These are phyloP conservation scores for Neonectria hederae DNA, from an alignment of 2,329 filamentous ascomycete species.

Conservation along the genomic window DNA sequence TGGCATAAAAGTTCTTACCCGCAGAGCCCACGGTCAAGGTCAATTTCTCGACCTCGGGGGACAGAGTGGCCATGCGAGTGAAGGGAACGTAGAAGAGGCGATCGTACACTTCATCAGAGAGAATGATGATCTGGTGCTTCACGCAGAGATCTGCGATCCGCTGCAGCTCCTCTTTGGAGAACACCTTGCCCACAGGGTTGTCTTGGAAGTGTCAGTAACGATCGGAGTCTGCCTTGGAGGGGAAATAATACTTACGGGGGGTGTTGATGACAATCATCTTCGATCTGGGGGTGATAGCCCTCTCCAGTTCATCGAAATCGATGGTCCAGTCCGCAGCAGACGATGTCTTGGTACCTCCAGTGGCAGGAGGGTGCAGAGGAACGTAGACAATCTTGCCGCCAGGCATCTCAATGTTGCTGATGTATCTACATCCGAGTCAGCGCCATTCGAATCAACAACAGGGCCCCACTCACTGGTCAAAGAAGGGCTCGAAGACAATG, in stretches of 20 bases:
- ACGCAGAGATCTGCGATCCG: constrained; percentile 89
- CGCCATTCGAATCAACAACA: background rate
- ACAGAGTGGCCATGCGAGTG: constrained; percentile 89
- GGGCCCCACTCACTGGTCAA: constrained; percentile 75
- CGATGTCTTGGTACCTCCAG: constrained; percentile 81
- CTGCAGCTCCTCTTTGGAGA: constrained; percentile 82
- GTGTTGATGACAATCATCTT: constrained; percentile 96
- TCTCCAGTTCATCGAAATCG: constrained; percentile 83
- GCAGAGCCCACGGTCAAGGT: constrained; percentile 95
- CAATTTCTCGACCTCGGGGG: constrained; percentile 85
- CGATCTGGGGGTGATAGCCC: constrained; percentile 83
- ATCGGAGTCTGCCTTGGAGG: background rate
- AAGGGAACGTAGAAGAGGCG: constrained; percentile 95
- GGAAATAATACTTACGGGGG: constrained; percentile 56
- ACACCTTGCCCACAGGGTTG: constrained; percentile 97
- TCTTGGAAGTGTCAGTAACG: constrained; percentile 56
- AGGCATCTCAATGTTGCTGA: constrained; percentile 98
- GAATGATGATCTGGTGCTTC: constrained; percentile 91
- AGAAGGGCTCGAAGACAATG: constrained; percentile 98
- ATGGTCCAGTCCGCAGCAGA: constrained; percentile 90
- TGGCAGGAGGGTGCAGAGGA: constrained; percentile 86
- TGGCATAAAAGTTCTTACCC: constrained; percentile 98
- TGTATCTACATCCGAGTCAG: constrained; percentile 59
- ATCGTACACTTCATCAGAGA: constrained; percentile 94
- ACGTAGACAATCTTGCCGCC: constrained; percentile 96